phyloP scores from a whole-genome alignment of 116 monocot species.

The Trichopus zeylanicus region DNA sequence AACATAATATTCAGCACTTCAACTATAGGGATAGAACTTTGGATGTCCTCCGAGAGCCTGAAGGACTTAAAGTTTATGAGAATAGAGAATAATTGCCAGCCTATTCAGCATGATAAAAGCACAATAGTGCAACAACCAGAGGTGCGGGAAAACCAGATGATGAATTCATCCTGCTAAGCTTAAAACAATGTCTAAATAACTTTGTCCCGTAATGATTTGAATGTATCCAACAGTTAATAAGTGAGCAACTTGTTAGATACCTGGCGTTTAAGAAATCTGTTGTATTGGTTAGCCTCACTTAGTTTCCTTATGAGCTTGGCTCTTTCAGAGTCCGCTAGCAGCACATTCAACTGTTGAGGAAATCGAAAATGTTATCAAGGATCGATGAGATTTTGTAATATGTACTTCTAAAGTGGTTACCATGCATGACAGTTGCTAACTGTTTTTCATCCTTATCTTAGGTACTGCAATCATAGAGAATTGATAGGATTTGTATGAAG shows the following conservation, averaged over 20 bases:
- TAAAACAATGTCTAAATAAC: neutral
- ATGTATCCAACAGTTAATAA: no score
- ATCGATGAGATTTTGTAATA: neutral
- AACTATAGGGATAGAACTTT: no score
- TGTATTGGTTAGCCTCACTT: slow-evolving; percentile 85
- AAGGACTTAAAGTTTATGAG: no score
- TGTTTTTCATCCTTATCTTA: neutral
- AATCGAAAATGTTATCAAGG: slow-evolving; percentile 7
- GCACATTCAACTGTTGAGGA: slow-evolving; percentile 48
- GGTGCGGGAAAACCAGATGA: no score
- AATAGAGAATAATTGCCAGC: no score
- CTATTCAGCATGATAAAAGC: no score
- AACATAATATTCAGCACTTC: no score
- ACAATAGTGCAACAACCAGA: no score
- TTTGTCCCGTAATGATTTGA: no score
- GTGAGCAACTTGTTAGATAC: slow-evolving; percentile 19
- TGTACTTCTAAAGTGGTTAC: neutral
- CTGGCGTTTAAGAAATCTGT: slow-evolving; percentile 78
- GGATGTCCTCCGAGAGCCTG: no score
- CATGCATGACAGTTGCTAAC: neutral
- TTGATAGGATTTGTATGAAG: no score
- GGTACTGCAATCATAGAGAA: neutral
- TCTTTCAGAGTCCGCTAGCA: slow-evolving; percentile 66
- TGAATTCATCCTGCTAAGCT: no score
- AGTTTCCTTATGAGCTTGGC: slow-evolving; percentile 55